Base-by-base conservation (phyloP, 345 rosid species). In the Melastoma malabathricum region DNA sequence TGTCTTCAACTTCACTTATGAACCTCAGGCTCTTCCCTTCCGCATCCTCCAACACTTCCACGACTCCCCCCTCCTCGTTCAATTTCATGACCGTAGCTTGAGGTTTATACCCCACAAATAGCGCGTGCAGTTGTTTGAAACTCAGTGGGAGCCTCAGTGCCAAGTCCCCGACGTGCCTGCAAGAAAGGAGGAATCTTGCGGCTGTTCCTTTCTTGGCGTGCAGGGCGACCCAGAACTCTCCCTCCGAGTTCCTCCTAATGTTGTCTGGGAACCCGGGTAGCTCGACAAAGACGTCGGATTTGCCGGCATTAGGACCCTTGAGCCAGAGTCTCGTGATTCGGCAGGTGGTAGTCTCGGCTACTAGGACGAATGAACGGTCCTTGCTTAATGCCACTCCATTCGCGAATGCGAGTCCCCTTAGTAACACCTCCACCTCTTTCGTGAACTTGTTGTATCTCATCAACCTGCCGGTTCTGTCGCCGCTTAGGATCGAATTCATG, bases 151-250 rank as follows among this genome's bases (percentile, higher is more conserved):
- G 66, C 48, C 64, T 66, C 76, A 27, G 86, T 92, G 52, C 75
- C 85, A 20, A 82, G 68, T 48, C 61, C 72, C 60, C 76, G 74
- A 46, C 90, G 83, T 17, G 65, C 15, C 74, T 3, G 38, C 75
- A 60, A 6, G 70, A 59, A 31, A 72, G 65, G 4, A 67, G 39
- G 53, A 78, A 60, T 59, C 66, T 75, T 1, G 72, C 68, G 4
- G 72, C 16, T 43, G 68, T 62, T 51, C 83, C 78, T 59, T 58
- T 68, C 72, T 83, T 86, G 6, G 79, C 31, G 51, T 86, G 93
- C 78, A 86, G 51, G 3, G 81, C 94, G 0, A 87, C 87, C 96
- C 96, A 83, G 41, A 79, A 81, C 4, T 83, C 87, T 51, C 94
- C 89, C 1, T 70, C 52, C 0, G 65, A 20, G 62, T 72, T 79